Evolutionary conservation across 2,329 filamentous ascomycete species (phyloP), one percentile per base, ranked within the genome.

Genomic region (Alternaria brassicae): DNA sequence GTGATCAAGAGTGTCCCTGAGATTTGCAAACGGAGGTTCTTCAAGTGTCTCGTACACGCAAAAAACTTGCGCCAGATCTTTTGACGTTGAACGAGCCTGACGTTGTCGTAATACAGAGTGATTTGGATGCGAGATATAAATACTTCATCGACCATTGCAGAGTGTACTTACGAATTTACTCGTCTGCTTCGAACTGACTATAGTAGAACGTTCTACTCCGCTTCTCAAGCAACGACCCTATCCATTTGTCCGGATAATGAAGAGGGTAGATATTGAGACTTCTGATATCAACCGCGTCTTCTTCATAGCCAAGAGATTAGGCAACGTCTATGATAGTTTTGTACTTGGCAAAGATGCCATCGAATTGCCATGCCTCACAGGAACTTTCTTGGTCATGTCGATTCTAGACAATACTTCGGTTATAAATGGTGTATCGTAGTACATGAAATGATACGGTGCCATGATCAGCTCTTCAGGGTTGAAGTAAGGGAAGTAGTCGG

Each of bases 1-100:
- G 4, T 36, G 32, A 1, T 36, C 32, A 15, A 36, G 32, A 6
- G 15, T n/a, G 1, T 36, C 32, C 1, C n/a, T 15, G 0, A 36
- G 15, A n/a, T 36, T 15, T 3, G 3, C 3, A 3, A 0, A 6
- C 0, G 13, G n/a, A 19, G 6, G 12, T 21, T 39, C 36, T 9
- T 39, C 17, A 5, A 39, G 36, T 0, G 3, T 6, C 3, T 39
- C n/a, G 21, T 17, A 0, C 36, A 10, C 0, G 2, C 1, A 3
- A 39, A 9, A 0, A 39, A 39, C 0, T 21, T 19, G 0, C 17
- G n/a, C 36, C 36, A 39, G 17, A 39, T 39, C 1, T 21, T 17
- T 9, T 9, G 3, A 12, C 36, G 36, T 39, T 39, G 36, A 8
- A 21, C 0, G 7, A 2, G 0, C 1, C 36, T 17, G 7, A 39